Conservation (phyloP, 345 rosid genomes). For the Gynandropsis gynandra region DNA sequence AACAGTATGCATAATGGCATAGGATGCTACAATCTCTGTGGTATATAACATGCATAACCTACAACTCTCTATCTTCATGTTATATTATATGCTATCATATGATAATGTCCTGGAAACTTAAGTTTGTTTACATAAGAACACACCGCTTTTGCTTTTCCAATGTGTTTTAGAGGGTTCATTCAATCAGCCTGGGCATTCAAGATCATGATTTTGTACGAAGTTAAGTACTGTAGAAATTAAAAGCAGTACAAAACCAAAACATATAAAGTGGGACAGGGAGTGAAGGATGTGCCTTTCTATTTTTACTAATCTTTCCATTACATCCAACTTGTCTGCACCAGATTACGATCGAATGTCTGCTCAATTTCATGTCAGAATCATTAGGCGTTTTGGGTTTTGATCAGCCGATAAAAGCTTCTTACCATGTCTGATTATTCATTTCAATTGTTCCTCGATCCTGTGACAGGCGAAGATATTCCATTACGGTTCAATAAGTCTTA, state of each 20-base stretch:
- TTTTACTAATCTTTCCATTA: not conserved
- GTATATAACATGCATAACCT: not conserved
- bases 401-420: not conserved
- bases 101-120: no score
- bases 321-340: slow-evolving; percentile 1
- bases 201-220: no score
- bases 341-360: not conserved
- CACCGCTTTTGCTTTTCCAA: no score
- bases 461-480: slow-evolving; percentile 87
- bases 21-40: not conserved
- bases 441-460: not conserved
- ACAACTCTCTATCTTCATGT: not conserved
- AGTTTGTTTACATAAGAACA: no score
- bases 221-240: no score
- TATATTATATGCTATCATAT: not conserved
- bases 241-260: not conserved
- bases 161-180: not conserved
- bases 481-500: slow-evolving; percentile 94
- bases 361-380: not conserved
- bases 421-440: not conserved
- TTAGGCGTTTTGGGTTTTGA: not conserved
- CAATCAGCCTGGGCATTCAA: not conserved
- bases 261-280: not conserved
- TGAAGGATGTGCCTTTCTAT: no score
- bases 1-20: not conserved